A percentile compares a stretch with the other conserved stretches of the same genome.
These are phyloP conservation scores for Thinopyrum elongatum DNA, from an alignment of 176 grass and related monocot genomes.

Conservation along the genomic window DNA sequence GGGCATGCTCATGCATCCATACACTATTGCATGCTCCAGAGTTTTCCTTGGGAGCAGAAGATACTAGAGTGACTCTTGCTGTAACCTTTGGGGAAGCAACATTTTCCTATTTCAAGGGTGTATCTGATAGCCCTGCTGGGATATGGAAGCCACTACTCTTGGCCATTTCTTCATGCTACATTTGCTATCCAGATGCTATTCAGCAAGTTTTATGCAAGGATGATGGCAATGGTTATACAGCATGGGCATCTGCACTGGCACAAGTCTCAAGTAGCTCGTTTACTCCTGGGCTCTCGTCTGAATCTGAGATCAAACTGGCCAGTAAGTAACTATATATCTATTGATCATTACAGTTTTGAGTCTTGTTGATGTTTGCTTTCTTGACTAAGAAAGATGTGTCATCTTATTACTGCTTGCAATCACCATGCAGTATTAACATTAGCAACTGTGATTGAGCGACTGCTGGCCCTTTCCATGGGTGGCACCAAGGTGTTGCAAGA, in stretches of 20 bases:
- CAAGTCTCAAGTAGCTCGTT: conserved; percentile 64
- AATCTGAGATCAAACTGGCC: conserved; percentile 78
- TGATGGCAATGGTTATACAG: conserved; percentile 46
- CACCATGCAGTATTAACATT: conserved; percentile 59
- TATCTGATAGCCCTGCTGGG: conserved; percentile 52
- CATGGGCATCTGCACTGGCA: conserved; percentile 61
- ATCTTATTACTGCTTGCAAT: conserved; percentile 11
- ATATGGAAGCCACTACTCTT: conserved; percentile 72
- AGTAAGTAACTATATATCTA: conserved; percentile 37
- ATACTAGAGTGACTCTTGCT: conserved; percentile 44
- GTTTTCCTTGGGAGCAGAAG: conserved; percentile 41
- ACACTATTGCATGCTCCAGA: conserved; percentile 58
- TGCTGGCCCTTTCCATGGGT: conserved; percentile 39
- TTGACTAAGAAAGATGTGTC: background rate
- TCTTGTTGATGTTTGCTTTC: background rate
- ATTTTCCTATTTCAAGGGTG: conserved; percentile 53
- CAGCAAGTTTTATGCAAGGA: conserved; percentile 48
- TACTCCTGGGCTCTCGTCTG: conserved; percentile 54
- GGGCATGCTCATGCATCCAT: conserved; percentile 82
- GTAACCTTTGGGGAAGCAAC: conserved; percentile 48
- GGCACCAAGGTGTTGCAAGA: conserved; percentile 49
- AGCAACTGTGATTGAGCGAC: conserved; percentile 48
- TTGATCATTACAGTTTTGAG: background rate
- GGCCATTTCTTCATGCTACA: conserved; percentile 74
- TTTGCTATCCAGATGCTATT: conserved; percentile 69